Percentiles rank a stretch among this genome's conserved stretches.
phyloP scores from a whole-genome alignment of 1,139 yeast genomes.

The Taphrina populina region DNA sequence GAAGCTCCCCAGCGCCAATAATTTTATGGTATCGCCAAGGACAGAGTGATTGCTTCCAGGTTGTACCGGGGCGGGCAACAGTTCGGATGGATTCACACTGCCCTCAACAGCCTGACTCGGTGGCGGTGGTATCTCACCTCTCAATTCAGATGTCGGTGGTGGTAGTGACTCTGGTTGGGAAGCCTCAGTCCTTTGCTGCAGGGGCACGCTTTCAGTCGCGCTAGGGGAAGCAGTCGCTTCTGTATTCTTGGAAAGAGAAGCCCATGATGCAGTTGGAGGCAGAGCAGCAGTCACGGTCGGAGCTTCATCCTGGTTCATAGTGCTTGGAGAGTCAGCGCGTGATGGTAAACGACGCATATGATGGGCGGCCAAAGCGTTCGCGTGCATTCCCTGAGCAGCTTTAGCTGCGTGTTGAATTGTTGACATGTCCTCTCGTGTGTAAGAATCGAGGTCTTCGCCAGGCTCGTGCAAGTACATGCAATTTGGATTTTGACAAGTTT shows the following conservation, averaged over 20 bases:
- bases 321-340: conserved; percentile 38
- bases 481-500: conserved; percentile 95
- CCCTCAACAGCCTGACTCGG: conserved; percentile 26
- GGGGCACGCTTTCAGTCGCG: conserved; percentile 35
- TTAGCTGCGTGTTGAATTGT: conserved; percentile 61
- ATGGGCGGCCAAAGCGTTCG: conserved; percentile 37
- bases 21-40: conserved; percentile 20
- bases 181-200: background rate
- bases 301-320: conserved; percentile 40
- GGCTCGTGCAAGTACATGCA: conserved; percentile 99
- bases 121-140: conserved; percentile 25
- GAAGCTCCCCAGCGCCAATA: conserved; percentile 6
- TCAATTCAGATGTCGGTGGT: background rate
- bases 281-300: conserved; percentile 42
- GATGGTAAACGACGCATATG: conserved; percentile 38
- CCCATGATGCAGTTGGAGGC: conserved; percentile 49
- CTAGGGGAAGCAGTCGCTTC: conserved; percentile 46
- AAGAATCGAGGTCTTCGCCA: conserved; percentile 93
- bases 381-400: conserved; percentile 33
- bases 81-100: conserved; percentile 10
- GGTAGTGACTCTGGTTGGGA: conserved; percentile 26
- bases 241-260: conserved; percentile 49
- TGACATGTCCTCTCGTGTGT: conserved; percentile 86
- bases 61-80: conserved; percentile 11
- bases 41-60: conserved; percentile 12